Base-by-base conservation (phyloP, 192 early-diverging fungal species). In the Mortierella alpina region DNA sequence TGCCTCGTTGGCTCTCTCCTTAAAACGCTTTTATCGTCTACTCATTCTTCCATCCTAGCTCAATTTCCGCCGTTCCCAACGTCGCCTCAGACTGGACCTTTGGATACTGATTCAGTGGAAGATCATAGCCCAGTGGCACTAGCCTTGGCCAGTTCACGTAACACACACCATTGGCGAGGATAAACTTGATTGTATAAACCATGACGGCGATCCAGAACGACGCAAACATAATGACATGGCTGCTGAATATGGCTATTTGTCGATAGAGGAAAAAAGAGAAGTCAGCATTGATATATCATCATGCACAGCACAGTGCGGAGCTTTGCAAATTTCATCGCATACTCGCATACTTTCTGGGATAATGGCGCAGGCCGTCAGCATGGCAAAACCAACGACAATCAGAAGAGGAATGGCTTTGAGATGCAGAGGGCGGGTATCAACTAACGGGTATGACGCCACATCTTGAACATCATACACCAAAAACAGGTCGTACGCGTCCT, bases 401-500 rank as follows among this genome's bases (percentile, higher is more conserved):
- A 48, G 31, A 12, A 72, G 20, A 59, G 77, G 77, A 0, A 72
- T 42, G 1, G 86, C 80, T 66, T 87, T 88, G 49, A 88, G 79
- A 78, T 90, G 86, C 0, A 88, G 53, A 0, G 91, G 84, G 55
- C 86, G 86, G n/a, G 69, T 71, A 15, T 84, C 83, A 8, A 71
- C 60, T 59, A 92, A 89, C 5, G 92, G 92, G 39, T 83, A 82
- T 8, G 67, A 4, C 8, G 57, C 66, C 3, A 31, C 23, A 0
- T 79, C 70, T 41, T 79, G 79, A 4, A 90, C 85, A 12, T 77
- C 76, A 66, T 86, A 91, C 2, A 48, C n/a, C 57, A 97, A 82
- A 59, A 99, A 89, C 42, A 99, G 72, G 75, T 99, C 96, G 62
- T 91, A 95, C 9, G 91, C 91, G 83, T 99, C 97, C 89, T 85